A percentile compares a stretch with the other conserved stretches of the same genome.
These are phyloP conservation scores for Talaromyces sp. DNA, from an alignment of 2,329 filamentous ascomycete species.

Conservation along the genomic window DNA sequence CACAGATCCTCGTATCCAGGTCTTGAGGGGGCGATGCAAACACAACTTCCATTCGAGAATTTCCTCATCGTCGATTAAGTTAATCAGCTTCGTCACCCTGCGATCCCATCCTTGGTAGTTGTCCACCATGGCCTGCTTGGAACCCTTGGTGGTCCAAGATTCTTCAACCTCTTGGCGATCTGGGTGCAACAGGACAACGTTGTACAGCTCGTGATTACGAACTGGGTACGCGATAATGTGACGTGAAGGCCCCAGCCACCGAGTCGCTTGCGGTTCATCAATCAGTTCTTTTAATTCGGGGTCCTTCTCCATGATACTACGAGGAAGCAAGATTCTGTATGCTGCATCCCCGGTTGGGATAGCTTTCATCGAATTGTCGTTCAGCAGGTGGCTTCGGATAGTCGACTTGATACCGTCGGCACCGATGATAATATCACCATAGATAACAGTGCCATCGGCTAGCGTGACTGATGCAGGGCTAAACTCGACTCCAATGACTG, in stretches of 20 bases:
- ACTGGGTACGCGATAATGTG: constrained; percentile 82
- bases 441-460: constrained; percentile 27
- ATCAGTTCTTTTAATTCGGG: constrained; percentile 69
- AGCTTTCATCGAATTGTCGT: constrained; percentile 28
- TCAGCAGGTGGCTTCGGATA: constrained; percentile 46
- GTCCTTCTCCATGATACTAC: constrained; percentile 67
- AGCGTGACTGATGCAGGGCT: constrained; percentile 33
- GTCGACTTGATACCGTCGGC: constrained; percentile 59
- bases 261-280: constrained; percentile 66
- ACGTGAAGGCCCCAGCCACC: constrained; percentile 74
- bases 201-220: constrained; percentile 66
- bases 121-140: constrained; percentile 63
- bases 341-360: constrained; percentile 69
- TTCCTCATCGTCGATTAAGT: constrained; percentile 60
- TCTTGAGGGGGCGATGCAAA: constrained; percentile 35
- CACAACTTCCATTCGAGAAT: constrained; percentile 44
- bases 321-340: constrained; percentile 75
- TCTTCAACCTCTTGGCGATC: constrained; percentile 63
- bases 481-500: constrained; percentile 31
- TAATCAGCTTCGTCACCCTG: constrained; percentile 60
- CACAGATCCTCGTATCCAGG: constrained; percentile 39
- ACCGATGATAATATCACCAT: constrained; percentile 54
- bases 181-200: constrained; percentile 65
- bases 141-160: constrained; percentile 66
- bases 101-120: constrained; percentile 65